Base-by-base conservation (phyloP, 305 asterid genomes). In the Fraxinus greggii region DNA sequence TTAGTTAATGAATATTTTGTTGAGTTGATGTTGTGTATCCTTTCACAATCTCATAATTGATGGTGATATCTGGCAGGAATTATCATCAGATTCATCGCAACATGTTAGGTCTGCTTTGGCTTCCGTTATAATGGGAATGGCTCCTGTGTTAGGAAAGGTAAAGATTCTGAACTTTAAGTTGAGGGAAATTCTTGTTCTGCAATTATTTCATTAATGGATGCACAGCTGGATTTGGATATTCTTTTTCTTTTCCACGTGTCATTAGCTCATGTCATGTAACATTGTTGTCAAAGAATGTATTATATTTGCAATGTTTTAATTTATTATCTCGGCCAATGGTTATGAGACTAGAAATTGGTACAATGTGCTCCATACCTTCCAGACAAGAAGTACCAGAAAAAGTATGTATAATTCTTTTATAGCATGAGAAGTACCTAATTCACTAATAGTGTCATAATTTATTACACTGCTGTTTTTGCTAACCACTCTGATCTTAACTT, bases 51-150 rank as follows among this genome's bases (percentile, higher is more conserved):
- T 36, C 59, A 35, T 81, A 36, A 81, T 54, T 7, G 61, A 76
- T 15, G 19, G 40, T 65, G 45, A 17, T 36, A 56, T 59, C 84
- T 88, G 90, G 86, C 88, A 94, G 97, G 97, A 93, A 81, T 88
- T 94, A 87, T 92, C 98, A 72, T 91, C 97, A 80, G 98, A 94
- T 90, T 93, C 98, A 79, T 93, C 97, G 19, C 98, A 94, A 88
- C 98, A 94, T 84, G 98, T 94, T 75, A 88, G 97, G 82, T 93
- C 98, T 69, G 95, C 97, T 88, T 85, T 94, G 91, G 97, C 98
- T 75, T 94, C 98, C 9, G 96, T 92, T 59, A 93, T 93, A 77
- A 93, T 93, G 98, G 97, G 98, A 82, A 94, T 94, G 98, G 97
- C 98, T 86, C 97, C 97, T n/a, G 93, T 94, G 73, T 84, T 94